phyloP scores from a whole-genome alignment of 345 rosid genomes.

The Diplotaxis tenuifolia region DNA sequence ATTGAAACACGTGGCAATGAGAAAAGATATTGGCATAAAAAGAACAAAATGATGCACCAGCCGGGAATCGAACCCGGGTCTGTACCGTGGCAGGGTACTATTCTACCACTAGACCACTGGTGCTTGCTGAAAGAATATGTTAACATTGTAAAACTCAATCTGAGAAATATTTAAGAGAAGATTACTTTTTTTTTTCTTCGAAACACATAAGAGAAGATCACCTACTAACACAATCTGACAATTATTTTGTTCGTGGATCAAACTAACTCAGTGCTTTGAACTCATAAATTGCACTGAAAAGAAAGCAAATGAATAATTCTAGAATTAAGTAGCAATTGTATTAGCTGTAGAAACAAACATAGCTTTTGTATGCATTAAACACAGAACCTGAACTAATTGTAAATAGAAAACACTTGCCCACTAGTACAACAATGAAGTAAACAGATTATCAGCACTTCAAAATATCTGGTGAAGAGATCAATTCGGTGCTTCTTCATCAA shows the following conservation, averaged over 20 bases:
- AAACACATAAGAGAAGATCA: too few relatives aligned
- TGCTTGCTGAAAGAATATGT: too few relatives aligned
- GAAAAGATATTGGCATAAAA: background rate
- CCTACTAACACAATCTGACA: background rate
- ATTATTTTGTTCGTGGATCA: background rate
- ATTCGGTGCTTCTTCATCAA: constrained; percentile 38
- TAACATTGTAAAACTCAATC: too few relatives aligned
- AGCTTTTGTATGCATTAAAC: constrained; percentile 16
- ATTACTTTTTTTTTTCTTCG: too few relatives aligned
- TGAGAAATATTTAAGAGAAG: too few relatives aligned
- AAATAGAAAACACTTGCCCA: constrained; percentile 19
- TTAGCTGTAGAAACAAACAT: constrained; percentile 20
- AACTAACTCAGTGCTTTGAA: background rate
- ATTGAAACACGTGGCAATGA: background rate
- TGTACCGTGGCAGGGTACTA: constrained; percentile 67
- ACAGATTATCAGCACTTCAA: background rate
- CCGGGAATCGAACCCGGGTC: constrained; percentile 83
- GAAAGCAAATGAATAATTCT: background rate
- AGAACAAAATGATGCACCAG: constrained; percentile 39
- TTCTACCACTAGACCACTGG: constrained; percentile 84
- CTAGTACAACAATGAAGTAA: constrained; percentile 32
- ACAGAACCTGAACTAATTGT: constrained; percentile 19
- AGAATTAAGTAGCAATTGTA: background rate
- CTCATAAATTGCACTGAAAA: background rate
- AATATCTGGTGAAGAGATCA: constrained; percentile 13